Conservation (phyloP, 129 eudicot species). For the Tagetes erecta region DNA sequence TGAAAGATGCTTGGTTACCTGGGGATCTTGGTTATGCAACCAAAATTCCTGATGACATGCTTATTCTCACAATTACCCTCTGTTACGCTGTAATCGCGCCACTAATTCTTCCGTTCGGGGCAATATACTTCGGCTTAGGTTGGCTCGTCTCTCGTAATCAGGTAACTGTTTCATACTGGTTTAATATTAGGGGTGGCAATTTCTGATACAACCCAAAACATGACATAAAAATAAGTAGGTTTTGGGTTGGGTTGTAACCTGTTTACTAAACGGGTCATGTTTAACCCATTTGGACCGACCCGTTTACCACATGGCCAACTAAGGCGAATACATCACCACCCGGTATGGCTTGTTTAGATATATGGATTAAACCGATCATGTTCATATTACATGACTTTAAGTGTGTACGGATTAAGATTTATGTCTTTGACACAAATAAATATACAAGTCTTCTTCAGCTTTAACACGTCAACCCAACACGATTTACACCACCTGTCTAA, state of each 20-base stretch:
- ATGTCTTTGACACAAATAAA: neutral
- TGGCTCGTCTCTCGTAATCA: conserved; percentile 92
- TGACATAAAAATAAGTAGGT: neutral
- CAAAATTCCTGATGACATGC: conserved; percentile 77
- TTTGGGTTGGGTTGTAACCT: neutral
- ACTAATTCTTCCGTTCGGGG: conserved; percentile 81
- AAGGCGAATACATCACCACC: no score
- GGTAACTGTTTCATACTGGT: conserved; percentile 36
- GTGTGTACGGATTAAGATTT: neutral
- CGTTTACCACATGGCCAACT: neutral
- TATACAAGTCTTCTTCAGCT: neutral
- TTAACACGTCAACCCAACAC: neutral
- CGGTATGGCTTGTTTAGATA: neutral
- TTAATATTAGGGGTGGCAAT: neutral
- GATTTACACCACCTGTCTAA: neutral
- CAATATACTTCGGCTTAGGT: conserved; percentile 81
- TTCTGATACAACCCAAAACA: neutral
- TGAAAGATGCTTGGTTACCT: conserved; percentile 88
- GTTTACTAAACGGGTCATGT: neutral
- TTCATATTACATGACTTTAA: neutral
- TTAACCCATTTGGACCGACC: neutral
- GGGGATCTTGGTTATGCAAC: conserved; percentile 81
- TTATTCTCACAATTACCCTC: conserved; percentile 63
- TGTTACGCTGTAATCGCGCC: conserved; percentile 91
- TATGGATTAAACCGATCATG: neutral